phyloP scores from a whole-genome alignment of 768 basidiomycete genomes.

The Megacollybia marginata region DNA sequence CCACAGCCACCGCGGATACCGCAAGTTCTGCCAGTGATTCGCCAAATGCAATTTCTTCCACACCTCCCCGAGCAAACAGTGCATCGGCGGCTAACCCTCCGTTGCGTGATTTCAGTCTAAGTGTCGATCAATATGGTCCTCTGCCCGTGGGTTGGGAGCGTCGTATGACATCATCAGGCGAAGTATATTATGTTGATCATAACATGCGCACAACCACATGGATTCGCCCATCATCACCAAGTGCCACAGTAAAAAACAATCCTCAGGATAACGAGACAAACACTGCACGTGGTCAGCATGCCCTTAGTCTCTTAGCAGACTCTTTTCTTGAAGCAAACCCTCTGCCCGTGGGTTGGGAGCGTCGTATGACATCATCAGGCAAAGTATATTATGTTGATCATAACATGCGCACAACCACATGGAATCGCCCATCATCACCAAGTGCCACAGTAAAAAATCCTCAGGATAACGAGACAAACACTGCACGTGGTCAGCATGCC shows the following conservation, averaged over 20 bases:
- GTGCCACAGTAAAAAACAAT: constrained; percentile 62
- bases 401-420: constrained; percentile 94
- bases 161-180: constrained; percentile 93
- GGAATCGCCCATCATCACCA: constrained; percentile 87
- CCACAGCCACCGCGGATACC: constrained; percentile 36
- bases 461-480: constrained; percentile 75
- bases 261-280: constrained; percentile 74
- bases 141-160: constrained; percentile 94
- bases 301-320: constrained; percentile 75
- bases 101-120: constrained; percentile 87
- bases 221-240: too few relatives aligned
- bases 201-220: too few relatives aligned
- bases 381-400: constrained; percentile 99
- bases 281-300: constrained; percentile 82
- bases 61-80: constrained; percentile 17
- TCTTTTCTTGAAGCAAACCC: constrained; percentile 64
- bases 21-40: constrained; percentile 32
- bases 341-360: too few relatives aligned
- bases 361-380: too few relatives aligned
- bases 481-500: constrained; percentile 80
- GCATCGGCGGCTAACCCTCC: constrained; percentile 27
- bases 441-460: constrained; percentile 58
- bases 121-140: constrained; percentile 89
- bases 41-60: constrained; percentile 22
- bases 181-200: too few relatives aligned